Evolutionary conservation across 108 stramenopile genomes (phyloP).

Genomic region (Cyclotella baltica): DNA sequence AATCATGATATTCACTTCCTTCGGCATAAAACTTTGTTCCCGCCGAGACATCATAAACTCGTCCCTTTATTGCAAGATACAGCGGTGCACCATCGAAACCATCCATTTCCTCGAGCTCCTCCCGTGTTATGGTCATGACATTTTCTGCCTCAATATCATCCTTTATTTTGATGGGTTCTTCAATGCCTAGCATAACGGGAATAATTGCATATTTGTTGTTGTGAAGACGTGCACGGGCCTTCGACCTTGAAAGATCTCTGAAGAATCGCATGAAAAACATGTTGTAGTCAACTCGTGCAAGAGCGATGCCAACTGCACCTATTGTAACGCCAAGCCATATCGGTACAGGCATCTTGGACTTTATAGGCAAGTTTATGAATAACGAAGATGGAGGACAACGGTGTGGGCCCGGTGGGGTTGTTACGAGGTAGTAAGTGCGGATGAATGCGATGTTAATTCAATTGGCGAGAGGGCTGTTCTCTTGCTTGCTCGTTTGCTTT

Average conservation of each 20-base stretch:
- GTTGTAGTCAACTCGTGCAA: conserved; percentile 54
- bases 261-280: conserved; percentile 84
- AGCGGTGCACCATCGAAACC: conserved; percentile 67
- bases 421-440: too few relatives aligned
- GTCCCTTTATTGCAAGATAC: conserved; percentile 68
- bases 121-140: conserved; percentile 62
- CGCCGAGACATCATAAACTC: conserved; percentile 79
- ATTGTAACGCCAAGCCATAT: conserved; percentile 42
- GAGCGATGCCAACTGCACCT: conserved; percentile 34
- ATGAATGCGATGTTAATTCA: too few relatives aligned
- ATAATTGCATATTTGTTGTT: conserved; percentile 59
- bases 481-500: too few relatives aligned
- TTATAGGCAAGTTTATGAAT: too few relatives aligned
- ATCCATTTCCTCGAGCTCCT: conserved; percentile 68
- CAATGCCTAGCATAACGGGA: conserved; percentile 59
- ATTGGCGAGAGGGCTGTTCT: too few relatives aligned
- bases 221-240: conserved; percentile 70
- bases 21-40: conserved; percentile 76
- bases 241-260: conserved; percentile 74
- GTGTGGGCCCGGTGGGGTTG: too few relatives aligned
- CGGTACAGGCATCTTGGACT: conserved; percentile 35
- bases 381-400: too few relatives aligned
- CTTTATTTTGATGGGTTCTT: conserved; percentile 51
- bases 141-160: conserved; percentile 51
- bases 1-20: conserved; percentile 66